Conservation (phyloP, 176 grass and related monocot genomes). For the Raddia distichophylla region DNA sequence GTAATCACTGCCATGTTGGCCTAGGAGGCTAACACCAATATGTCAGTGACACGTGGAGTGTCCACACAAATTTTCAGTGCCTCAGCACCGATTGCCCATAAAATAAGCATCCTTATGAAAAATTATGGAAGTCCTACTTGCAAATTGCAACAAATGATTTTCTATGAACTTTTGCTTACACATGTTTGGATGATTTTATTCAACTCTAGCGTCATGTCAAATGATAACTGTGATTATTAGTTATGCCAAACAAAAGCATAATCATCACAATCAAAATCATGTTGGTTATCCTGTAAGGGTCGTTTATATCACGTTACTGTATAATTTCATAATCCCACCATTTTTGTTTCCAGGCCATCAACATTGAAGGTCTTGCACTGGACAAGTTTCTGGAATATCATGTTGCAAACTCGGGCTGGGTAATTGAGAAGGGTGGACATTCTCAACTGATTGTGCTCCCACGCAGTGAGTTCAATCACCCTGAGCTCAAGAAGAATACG, state of each 20-base stretch:
- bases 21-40: too few species aligned
- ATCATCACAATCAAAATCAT: neutral
- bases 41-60: too few species aligned
- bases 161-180: neutral
- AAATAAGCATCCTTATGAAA: conserved; percentile 17
- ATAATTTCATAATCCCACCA: neutral
- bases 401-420: conserved; percentile 77
- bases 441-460: conserved; percentile 80
- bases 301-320: neutral
- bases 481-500: conserved; percentile 91
- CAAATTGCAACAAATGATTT: neutral
- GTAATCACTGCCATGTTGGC: too few species aligned
- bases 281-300: neutral
- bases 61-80: too few species aligned
- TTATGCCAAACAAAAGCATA: neutral
- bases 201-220: neutral
- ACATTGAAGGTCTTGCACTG: conserved; percentile 86
- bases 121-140: neutral
- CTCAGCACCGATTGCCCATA: neutral
- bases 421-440: conserved; percentile 65
- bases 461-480: conserved; percentile 84
- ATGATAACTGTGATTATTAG: neutral
- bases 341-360: conserved; percentile 67
- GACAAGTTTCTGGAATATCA: conserved; percentile 96
- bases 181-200: neutral